Evolutionary conservation across 768 basidiomycete species (phyloP), one percentile per base, ranked within the genome.

Genomic region (Mrakia frigida): DNA sequence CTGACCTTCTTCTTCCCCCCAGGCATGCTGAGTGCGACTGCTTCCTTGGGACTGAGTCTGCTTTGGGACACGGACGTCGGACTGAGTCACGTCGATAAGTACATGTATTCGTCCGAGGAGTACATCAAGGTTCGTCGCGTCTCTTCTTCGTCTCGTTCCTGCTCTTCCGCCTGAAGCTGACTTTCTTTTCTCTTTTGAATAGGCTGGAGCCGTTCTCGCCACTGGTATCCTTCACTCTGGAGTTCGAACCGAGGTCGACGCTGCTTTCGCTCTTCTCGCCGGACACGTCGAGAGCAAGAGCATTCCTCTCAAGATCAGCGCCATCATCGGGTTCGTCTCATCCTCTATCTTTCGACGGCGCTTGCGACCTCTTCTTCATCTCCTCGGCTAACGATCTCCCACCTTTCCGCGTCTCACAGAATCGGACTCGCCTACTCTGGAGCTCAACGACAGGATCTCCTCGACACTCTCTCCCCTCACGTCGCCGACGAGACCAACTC

Each of bases 21-120:
- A 93, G 92, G 92, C 73, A 98, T 98, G 94, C 90, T 96, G 88
- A 93, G 92, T 77, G 97, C 97, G 33, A 90, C 95, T 37, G 97
- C 97, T 6, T 95, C 93, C 74, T 87, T 99, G 73, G 97, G 97
- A 28, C 86, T 98, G 60, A 91, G 91, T 84, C 86, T 98, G 78
- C 86, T 99, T 1, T 99, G 97, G 97, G 94, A 98, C 82, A 92
- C 92, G 13, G 97, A 98, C 75, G 87, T 92, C 75, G 97, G 97
- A 80, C 87, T 98, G 56, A 90, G 89, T 81, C 93, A 96, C 79
- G 90, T 98, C 79, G 97, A 99, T 86, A 97, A 93, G 84, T 98
- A 98, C 85, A 93, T 95, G 33, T 98, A 98, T 82, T 94, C 93
- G 0, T 85, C 92, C 1, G 97, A 99, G 80, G 97, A 99, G 82